These are phyloP conservation scores for Ceratocystis huliohia DNA, from an alignment of 2,329 filamentous ascomycete species.

Conservation along the genomic window DNA sequence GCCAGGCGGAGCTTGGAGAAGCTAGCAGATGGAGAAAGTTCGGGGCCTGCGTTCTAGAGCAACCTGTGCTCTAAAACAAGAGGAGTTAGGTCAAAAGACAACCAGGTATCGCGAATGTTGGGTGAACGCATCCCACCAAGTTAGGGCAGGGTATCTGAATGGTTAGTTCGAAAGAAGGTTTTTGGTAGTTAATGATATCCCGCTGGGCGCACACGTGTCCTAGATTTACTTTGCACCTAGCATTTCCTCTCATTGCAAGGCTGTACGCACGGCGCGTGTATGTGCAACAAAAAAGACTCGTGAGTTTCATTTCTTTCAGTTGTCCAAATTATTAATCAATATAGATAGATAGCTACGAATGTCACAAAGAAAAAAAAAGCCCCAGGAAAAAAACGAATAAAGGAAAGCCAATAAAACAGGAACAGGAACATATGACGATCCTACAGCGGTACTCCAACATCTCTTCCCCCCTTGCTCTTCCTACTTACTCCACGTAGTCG, in stretches of 20 bases:
- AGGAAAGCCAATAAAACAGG: too few species aligned
- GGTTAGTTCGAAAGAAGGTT: neutral
- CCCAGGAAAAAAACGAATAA: too few species aligned
- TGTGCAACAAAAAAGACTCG: neutral
- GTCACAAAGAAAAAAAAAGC: too few species aligned
- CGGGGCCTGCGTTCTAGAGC: slow-evolving; percentile 40
- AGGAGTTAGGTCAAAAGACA: neutral
- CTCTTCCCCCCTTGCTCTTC: too few species aligned
- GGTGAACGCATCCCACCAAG: neutral
- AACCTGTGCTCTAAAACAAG: neutral
- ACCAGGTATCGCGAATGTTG: neutral
- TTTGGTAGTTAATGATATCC: slow-evolving; percentile 18
- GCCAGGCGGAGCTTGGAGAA: slow-evolving; percentile 46
- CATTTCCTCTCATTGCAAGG: neutral
- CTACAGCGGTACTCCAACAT: too few species aligned
- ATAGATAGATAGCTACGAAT: too few species aligned
- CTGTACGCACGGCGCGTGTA: neutral
- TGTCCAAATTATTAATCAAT: too few species aligned
- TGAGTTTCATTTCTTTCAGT: too few species aligned
- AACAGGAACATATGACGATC: too few species aligned
- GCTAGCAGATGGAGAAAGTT: slow-evolving; percentile 40
- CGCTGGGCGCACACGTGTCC: neutral
- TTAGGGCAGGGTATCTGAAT: neutral
- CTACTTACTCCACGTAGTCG: slow-evolving; percentile 14
- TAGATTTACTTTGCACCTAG: neutral